phyloP scores from a whole-genome alignment of 345 rosid species.

The Clausena lansium region DNA sequence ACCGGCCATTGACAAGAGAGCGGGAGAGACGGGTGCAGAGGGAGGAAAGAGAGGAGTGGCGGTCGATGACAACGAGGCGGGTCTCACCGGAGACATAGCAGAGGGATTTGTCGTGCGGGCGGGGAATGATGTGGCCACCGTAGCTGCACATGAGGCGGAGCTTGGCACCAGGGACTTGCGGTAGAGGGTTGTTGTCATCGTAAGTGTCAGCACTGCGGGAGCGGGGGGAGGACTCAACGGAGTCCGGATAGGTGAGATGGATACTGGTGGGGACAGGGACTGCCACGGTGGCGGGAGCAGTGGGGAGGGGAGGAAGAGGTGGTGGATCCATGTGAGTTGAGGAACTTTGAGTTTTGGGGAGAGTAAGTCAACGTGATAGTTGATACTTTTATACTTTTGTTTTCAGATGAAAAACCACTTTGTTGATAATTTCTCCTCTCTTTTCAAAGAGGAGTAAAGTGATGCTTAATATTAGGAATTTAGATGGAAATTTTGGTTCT shows the following conservation, averaged over 20 bases:
- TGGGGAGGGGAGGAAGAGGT: constrained; percentile 27
- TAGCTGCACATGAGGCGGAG: constrained; percentile 91
- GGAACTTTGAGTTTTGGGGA: too few relatives aligned
- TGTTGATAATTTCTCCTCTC: neutral
- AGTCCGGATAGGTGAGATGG: constrained; percentile 32
- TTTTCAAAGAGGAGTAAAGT: neutral
- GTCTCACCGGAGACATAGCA: constrained; percentile 78
- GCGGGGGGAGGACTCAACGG: constrained; percentile 56
- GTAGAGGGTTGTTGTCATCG: constrained; percentile 38
- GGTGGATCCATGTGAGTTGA: constrained; percentile 37
- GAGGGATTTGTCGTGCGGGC: constrained; percentile 80
- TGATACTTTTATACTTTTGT: constrained; percentile 7
- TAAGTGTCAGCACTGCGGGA: constrained; percentile 21
- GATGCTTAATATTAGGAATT: neutral
- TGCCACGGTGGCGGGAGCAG: constrained; percentile 20
- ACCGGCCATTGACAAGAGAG: constrained; percentile 58
- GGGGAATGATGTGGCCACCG: constrained; percentile 88
- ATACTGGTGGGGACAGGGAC: constrained; percentile 20
- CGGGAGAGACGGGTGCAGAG: constrained; percentile 59
- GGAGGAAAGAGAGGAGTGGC: constrained; percentile 51
- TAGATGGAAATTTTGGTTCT: neutral
- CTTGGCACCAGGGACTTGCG: constrained; percentile 55
- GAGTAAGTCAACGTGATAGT: too few relatives aligned
- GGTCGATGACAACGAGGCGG: constrained; percentile 61
- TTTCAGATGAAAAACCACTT: neutral